These are phyloP conservation scores for Populus davidiana DNA, from an alignment of 345 rosid genomes.

Conservation along the genomic window DNA sequence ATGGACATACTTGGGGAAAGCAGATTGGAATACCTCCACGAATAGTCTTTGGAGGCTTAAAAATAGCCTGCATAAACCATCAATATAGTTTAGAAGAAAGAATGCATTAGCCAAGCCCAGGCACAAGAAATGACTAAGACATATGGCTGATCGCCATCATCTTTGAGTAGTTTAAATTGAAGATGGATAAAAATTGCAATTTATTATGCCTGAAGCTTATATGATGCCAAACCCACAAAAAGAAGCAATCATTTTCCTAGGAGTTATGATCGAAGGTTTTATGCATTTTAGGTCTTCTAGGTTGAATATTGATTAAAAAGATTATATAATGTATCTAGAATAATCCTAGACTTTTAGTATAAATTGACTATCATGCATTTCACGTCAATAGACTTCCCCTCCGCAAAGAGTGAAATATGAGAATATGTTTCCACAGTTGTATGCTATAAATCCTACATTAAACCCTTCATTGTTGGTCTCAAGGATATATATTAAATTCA, in stretches of 20 bases:
- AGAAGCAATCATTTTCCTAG: not conserved
- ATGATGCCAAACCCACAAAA: not conserved
- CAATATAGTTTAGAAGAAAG: not conserved
- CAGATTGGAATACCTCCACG: conserved; percentile 34
- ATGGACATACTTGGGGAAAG: conserved; percentile 29
- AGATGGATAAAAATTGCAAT: not conserved
- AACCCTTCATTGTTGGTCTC: not conserved
- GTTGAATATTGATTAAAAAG: not conserved
- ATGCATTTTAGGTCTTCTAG: not conserved
- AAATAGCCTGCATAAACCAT: conserved; percentile 25
- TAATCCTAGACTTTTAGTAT: not conserved
- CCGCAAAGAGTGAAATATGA: not conserved
- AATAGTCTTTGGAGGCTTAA: conserved; percentile 26
- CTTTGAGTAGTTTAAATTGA: not conserved
- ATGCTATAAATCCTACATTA: not conserved
- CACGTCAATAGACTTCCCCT: not conserved
- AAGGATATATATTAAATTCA: not conserved
- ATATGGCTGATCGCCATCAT: not conserved
- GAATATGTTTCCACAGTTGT: not conserved
- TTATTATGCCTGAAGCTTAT: not conserved
- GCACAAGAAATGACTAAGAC: not conserved
- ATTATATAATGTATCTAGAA: not conserved
- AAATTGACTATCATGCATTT: not conserved
- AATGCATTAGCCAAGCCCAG: not conserved
- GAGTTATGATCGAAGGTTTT: not conserved